Evolutionary conservation across 2,329 filamentous ascomycete species (phyloP), one percentile per base, ranked within the genome.

Genomic region (Claviceps humidiphila): DNA sequence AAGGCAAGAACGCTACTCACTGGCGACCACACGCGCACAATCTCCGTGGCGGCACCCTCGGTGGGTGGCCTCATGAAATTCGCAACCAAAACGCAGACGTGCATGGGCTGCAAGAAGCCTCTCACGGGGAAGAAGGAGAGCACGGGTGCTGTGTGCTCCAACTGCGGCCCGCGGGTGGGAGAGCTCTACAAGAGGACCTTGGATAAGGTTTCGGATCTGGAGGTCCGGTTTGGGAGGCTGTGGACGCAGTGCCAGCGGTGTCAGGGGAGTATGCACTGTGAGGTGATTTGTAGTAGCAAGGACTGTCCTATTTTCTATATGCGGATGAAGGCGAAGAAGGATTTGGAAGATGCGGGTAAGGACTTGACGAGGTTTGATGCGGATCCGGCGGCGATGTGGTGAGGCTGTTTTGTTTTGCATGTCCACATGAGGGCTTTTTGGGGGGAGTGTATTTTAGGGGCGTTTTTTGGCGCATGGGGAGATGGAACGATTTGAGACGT

Each of bases 301-400:
- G 49, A 50, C 5, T 50, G 49, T 13, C 49, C 49, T 1, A 98
- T 98, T 63, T 98, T 98, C 69, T 98, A 98, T 68, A 98, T 98
- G 93, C 83, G 93, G 4, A 98, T 98, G 93, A 98, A 98, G 77
- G 91, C 91, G 37, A 95, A 96, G 78, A 98, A 98, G 75, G 93
- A 98, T 66, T 83, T 97, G 41, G 91, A 97, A 68, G 93, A 98
- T 71, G 85, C 84, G 1, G 89, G 90, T 53, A 94, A 89, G 71
- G 93, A 98, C 68, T 69, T 98, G 61, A 79, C 79, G 60, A 76
- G 93, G 60, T 98, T 98, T 69, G 93, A 98, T 70, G 79, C 82
- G 57, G 90, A 95, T 68, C 80, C 82, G 61, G 84, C 85, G 53
- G 79, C 87, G 30, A 73, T 76, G 46, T 79, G 76, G 76, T 80